Base-by-base conservation (phyloP, 2,329 filamentous ascomycete species). In the Clathrospora elynae region DNA sequence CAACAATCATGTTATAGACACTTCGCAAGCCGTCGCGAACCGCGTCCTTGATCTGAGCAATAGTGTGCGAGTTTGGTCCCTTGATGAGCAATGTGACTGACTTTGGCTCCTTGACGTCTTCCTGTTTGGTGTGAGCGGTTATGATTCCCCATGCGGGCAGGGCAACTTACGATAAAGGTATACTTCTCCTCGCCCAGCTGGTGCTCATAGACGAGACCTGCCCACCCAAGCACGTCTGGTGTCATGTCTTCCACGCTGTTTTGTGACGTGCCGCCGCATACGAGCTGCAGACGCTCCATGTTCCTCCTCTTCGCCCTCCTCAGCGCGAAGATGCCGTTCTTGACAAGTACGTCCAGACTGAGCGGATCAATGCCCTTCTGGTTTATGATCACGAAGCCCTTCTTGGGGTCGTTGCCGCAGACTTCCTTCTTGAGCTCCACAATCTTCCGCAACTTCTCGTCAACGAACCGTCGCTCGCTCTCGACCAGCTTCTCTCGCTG, bases 1-100 rank as follows among this genome's bases (percentile, higher is more conserved):
- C 93, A n/a, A 97, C 92, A 70, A 99, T 97, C 80, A 95, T 96
- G 79, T 99, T 99, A 82, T 96, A 97, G 35, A 97, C 93, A 69
- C 90, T 95, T 66, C 93, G 84, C 57, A 99, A 80, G 51, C 93
- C 93, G 68, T 99, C 93, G 39, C 93, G 84, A 30, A 97, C 93
- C 2, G 93, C 93, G 68, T 99, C 93, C 55, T 90, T 95, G 66
- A 99, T 90, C 73, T 99, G 93, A 10, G 88, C 85, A 63, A 99
- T 99, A 49, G 92, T 97, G 77, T 99, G 93, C 66, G 85, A 80
- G 74, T 99, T 99, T 53, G 93, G 93, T 16, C 93, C 93, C 79
- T 97, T 99, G 79, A 99, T 97, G 64, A 99, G 80, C 20, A 99
- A 79, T 11, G 93, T 99, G 32, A 99, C 93, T 1, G 92, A 96